phyloP scores from a whole-genome alignment of 176 grass and related monocot genomes.

The Bonia amplexicaulis region DNA sequence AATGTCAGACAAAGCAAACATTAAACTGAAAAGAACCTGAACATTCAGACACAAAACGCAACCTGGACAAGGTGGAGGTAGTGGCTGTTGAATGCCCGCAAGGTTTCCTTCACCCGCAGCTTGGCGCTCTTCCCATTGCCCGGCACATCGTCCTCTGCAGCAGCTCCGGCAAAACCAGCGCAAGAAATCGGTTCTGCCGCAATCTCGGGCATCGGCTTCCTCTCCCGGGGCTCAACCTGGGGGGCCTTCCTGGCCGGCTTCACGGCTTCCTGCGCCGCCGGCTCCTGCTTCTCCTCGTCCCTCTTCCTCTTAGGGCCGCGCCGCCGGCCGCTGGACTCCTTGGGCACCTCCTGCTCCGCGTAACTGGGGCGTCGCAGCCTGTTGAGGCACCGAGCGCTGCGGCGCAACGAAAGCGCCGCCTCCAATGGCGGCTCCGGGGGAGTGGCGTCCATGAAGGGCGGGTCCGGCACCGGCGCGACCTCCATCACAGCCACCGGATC shows the following conservation, averaged over 20 bases:
- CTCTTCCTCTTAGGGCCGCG: slow-evolving; percentile 30
- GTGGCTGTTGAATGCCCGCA: slow-evolving; percentile 66
- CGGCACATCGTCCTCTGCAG: slow-evolving; percentile 1
- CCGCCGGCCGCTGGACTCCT: slow-evolving; percentile 17
- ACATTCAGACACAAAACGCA: not conserved
- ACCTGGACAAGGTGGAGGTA: slow-evolving; percentile 86
- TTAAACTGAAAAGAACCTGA: not conserved
- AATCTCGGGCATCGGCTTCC: not conserved
- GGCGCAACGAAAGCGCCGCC: slow-evolving; percentile 24
- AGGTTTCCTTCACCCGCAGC: slow-evolving; percentile 57
- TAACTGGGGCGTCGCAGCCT: slow-evolving; percentile 6
- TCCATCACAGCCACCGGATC: slow-evolving; percentile 30
- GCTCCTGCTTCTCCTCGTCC: slow-evolving; percentile 24
- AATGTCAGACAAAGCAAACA: not conserved
- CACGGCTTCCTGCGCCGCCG: not conserved
- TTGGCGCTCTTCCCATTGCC: slow-evolving; percentile 47
- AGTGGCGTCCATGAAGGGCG: not conserved
- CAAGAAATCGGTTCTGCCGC: slow-evolving; percentile 1
- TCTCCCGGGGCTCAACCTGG: slow-evolving; percentile 8
- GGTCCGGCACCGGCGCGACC: slow-evolving; percentile 24
- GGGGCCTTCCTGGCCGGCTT: not conserved
- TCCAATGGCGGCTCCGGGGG: not conserved
- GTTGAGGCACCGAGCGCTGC: slow-evolving; percentile 38
- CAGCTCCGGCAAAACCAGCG: not conserved
- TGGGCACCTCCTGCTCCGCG: slow-evolving; percentile 19